These are phyloP conservation scores for Nitzschia sp. DNA, from an alignment of 108 stramenopile species.

Conservation along the genomic window DNA sequence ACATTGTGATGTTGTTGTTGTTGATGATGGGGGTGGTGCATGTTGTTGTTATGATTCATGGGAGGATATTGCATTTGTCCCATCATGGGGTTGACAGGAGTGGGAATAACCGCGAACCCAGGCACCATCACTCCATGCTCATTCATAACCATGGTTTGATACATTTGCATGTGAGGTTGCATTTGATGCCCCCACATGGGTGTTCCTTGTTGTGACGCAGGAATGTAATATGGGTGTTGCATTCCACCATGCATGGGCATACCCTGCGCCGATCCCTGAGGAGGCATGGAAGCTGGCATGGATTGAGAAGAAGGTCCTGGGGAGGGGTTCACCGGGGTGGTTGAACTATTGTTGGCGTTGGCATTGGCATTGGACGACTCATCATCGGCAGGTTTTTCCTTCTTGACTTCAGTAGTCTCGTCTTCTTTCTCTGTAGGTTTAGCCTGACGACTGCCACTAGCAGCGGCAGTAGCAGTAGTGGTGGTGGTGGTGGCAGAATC, in stretches of 20 bases:
- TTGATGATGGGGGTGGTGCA: slow-evolving; percentile 8
- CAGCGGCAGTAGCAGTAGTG: not conserved
- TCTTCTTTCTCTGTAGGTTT: not conserved
- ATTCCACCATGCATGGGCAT: not conserved
- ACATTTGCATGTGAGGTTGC: slow-evolving; percentile 14
- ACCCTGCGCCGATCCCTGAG: not conserved
- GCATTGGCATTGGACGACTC: not conserved
- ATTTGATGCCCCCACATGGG: not conserved
- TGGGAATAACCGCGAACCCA: slow-evolving; percentile 4
- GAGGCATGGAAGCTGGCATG: not conserved
- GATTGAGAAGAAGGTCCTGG: slow-evolving; percentile 1
- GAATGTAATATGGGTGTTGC: not conserved
- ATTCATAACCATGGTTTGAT: slow-evolving; percentile 31
- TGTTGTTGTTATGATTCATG: not conserved
- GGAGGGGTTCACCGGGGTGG: not conserved
- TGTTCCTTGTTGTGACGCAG: not conserved
- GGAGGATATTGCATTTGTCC: not conserved
- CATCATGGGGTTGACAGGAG: not conserved
- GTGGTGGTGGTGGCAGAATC: not conserved
- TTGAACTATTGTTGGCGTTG: slow-evolving; percentile 5
- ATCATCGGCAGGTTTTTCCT: not conserved
- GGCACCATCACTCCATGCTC: slow-evolving; percentile 35
- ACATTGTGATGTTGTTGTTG: slow-evolving; percentile 12
- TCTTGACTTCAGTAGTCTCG: not conserved
- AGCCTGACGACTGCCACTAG: not conserved